Percentiles rank a stretch among this genome's conserved stretches.
Evolutionary conservation across 768 basidiomycete genomes (phyloP).

Genomic region (Termitomyces eurrhizus): DNA sequence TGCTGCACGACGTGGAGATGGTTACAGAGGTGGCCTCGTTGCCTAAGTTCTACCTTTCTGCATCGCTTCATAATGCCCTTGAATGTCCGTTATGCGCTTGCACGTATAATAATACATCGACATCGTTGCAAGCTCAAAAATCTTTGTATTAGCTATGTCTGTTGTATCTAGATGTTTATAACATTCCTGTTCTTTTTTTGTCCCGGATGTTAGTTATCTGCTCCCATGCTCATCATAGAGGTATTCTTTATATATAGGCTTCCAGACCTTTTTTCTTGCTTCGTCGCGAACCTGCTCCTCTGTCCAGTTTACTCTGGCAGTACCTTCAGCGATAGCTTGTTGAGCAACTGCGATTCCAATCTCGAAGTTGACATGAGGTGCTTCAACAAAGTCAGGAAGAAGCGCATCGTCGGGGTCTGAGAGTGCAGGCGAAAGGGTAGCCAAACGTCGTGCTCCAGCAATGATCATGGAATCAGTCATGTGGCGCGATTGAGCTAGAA

Average conservation of each 20-base stretch:
- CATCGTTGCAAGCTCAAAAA: neutral
- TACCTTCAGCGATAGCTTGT: constrained; percentile 72
- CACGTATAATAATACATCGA: neutral
- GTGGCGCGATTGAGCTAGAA: constrained; percentile 56
- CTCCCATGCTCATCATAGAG: constrained; percentile 55
- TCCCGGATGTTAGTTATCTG: neutral
- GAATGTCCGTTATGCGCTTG: neutral
- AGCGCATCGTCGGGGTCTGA: constrained; percentile 68
- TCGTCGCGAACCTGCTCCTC: constrained; percentile 52
- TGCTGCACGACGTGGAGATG: constrained; percentile 63
- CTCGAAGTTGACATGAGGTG: constrained; percentile 72
- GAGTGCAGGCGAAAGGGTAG: constrained; percentile 70
- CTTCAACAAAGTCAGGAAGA: constrained; percentile 73
- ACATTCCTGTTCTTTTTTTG: neutral
- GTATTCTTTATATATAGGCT: constrained; percentile 61
- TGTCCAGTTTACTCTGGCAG: constrained; percentile 54
- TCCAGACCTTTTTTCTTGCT: constrained; percentile 54
- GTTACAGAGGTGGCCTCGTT: constrained; percentile 54
- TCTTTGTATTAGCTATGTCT: neutral
- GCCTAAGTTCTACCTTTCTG: neutral
- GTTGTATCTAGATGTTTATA: constrained; percentile 1
- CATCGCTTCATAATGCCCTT: neutral
- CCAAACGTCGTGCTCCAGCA: constrained; percentile 71
- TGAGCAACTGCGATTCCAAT: constrained; percentile 81
- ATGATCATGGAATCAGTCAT: constrained; percentile 89